A percentile compares a stretch with the other conserved stretches of the same genome.
These are phyloP conservation scores for Colletotrichum cuscutae DNA, from an alignment of 2,329 filamentous ascomycete species.

Conservation along the genomic window DNA sequence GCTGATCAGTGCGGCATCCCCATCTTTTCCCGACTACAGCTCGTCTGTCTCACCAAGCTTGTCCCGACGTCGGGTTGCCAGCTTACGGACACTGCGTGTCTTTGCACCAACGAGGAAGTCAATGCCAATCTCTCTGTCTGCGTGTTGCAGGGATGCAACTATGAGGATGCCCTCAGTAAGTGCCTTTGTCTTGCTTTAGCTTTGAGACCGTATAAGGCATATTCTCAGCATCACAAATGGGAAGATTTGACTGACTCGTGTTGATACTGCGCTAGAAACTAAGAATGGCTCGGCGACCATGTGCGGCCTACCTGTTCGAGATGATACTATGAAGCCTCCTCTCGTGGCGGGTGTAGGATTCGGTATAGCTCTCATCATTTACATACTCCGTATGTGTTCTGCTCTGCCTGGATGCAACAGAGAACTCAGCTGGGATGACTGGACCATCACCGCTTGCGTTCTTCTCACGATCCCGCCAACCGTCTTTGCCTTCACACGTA, in stretches of 20 bases:
- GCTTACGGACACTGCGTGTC: conserved; percentile 34
- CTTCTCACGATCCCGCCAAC: conserved; percentile 41
- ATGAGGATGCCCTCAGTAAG: no score
- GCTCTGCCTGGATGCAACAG: conserved; percentile 39
- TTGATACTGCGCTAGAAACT: no score
- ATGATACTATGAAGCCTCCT: no score
- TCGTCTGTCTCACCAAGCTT: conserved; percentile 33
- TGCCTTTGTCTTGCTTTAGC: no score
- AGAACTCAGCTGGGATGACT: conserved; percentile 50
- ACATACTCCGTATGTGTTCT: conserved; percentile 40
- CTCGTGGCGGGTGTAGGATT: no score
- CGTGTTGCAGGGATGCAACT: conserved; percentile 5
- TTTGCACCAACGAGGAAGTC: conserved; percentile 38
- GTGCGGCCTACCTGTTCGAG: no score
- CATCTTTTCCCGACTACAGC: conserved; percentile 27
- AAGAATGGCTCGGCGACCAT: no score
- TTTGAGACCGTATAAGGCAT: no score
- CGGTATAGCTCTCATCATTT: no score
- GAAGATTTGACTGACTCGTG: no score
- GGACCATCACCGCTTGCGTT: conserved; percentile 44
- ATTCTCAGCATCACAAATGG: no score
- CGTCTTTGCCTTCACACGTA: neutral
- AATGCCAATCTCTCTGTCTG: conserved; percentile 34
- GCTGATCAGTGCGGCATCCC: neutral
- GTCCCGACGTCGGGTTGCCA: conserved; percentile 24